Evolutionary conservation across 1,139 yeast species (phyloP).

Genomic region (Waltiozyma sp.): DNA sequence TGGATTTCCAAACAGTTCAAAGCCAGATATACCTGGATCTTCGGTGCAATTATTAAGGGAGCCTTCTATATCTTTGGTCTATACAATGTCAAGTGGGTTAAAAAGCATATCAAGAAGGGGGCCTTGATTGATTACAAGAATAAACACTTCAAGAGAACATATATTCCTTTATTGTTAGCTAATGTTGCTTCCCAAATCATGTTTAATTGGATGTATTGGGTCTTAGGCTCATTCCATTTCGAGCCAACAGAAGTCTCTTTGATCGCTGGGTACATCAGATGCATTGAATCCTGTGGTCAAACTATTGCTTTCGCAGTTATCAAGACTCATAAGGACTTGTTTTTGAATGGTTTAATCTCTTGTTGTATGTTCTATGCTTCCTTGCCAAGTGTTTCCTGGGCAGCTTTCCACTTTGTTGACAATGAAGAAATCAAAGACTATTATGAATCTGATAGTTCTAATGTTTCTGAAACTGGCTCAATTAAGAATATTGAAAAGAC

Average conservation of each 20-base stretch:
- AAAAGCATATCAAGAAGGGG: conserved; percentile 5
- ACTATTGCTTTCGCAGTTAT: conserved; percentile 17
- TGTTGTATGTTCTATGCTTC: conserved; percentile 17
- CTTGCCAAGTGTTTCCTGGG: conserved; percentile 16
- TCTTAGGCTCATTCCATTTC: conserved; percentile 16
- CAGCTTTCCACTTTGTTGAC: conserved; percentile 10
- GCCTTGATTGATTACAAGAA: conserved; percentile 17
- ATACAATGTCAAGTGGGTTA: conserved; percentile 13
- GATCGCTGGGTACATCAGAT: conserved; percentile 14
- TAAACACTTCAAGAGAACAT: conserved; percentile 12
- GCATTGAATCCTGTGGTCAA: conserved; percentile 15
- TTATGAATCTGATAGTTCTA: not conserved
- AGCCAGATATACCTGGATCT: conserved; percentile 14
- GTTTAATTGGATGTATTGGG: conserved; percentile 20
- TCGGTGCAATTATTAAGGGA: conserved; percentile 5
- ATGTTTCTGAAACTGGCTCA: too few relatives aligned
- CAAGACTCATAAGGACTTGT: conserved; percentile 15
- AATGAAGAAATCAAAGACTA: not conserved
- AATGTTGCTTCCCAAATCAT: conserved; percentile 15
- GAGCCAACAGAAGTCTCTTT: conserved; percentile 5
- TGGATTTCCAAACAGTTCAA: conserved; percentile 6
- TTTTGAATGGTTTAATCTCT: conserved; percentile 16
- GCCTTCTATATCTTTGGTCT: conserved; percentile 17
- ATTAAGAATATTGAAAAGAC: too few relatives aligned
- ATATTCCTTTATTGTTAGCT: conserved; percentile 18